Base-by-base conservation (phyloP, 2,329 filamentous ascomycete species). In the Fusarium nodosum region DNA sequence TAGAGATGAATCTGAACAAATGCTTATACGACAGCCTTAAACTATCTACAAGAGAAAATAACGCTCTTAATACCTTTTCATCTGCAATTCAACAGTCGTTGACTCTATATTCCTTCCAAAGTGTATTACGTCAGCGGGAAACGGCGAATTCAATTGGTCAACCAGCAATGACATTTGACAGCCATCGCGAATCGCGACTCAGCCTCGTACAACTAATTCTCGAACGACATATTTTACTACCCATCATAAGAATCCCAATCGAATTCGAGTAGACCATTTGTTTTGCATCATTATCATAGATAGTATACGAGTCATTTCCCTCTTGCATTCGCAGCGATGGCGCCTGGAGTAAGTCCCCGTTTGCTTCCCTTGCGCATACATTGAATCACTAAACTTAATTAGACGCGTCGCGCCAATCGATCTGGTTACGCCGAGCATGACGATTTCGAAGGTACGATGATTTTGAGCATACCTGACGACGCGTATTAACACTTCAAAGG, bases 401-500 rank as follows among this genome's bases (percentile, higher is more conserved):
- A 87, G 80, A 88, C 87, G 55, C 82, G 87, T 76, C 85, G 87
- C 68, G 86, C 86, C 67, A 85, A 85, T 66, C 84, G 87, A 60
- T 80, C 84, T 68, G 85, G 83, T 53, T 88, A 86, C 68, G 82
- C 84, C 39, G 87, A 89, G 69, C 87, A 88, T 72, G 87, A 89
- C 74, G 87, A 88, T 67, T 88, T 89, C 58, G 87, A 89, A 79
- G 86, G 84, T 86, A 77, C 61, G 72, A 48, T 58, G 36, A 39
- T 26, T 22, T 33, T n/a, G 15, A 51, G 48, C 39, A 47, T 56
- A 13, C 11, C 12, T 41, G 10, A 28, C 26, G 39, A 54, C 59
- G 51, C 31, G 42, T 68, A 57, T 71, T 78, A 56, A 78, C 44
- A 26, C 51, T 34, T 83, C 87, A 85, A 64, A 71, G 93, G 94